Evolutionary conservation across 176 grass and related monocot genomes (phyloP).

Genomic region (Avena eriantha): DNA sequence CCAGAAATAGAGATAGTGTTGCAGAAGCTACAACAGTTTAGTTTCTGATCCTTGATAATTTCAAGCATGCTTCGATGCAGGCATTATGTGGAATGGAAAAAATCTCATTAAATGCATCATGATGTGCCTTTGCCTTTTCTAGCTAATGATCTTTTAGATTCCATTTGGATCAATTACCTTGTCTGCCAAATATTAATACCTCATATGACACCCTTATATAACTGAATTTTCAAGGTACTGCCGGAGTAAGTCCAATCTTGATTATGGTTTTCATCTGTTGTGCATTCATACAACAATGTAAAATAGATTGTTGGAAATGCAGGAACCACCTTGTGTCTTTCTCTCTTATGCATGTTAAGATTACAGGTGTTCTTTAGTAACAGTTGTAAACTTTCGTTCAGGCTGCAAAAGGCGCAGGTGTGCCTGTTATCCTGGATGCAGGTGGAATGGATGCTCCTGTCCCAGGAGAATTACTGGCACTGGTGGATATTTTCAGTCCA

Average conservation of each 20-base stretch:
- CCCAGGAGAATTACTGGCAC: conserved; percentile 70
- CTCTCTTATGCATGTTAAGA: conserved; percentile 7
- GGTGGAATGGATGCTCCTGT: conserved; percentile 92
- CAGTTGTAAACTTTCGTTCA: conserved; percentile 37
- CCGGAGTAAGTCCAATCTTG: conserved; percentile 4
- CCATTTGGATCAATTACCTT: background rate
- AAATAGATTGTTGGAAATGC: background rate
- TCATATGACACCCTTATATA: background rate
- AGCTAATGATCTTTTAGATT: background rate
- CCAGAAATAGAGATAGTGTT: background rate
- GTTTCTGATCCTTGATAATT: background rate
- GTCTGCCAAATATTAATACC: background rate
- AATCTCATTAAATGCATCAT: background rate
- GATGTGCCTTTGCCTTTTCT: conserved; percentile 12
- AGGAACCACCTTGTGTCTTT: background rate
- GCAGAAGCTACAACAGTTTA: background rate
- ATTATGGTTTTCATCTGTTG: background rate
- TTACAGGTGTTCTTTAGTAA: background rate
- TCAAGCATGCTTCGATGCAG: conserved; percentile 20
- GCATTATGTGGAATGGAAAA: background rate
- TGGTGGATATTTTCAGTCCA: conserved; percentile 95
- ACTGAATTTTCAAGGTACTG: background rate
- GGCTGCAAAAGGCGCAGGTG: conserved; percentile 83
- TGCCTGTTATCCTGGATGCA: conserved; percentile 93
- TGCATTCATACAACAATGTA: background rate